Evolutionary conservation across 2,329 filamentous ascomycete genomes (phyloP), one percentile per base, ranked within the genome.

Genomic region (Verticillium nonalfalfae): DNA sequence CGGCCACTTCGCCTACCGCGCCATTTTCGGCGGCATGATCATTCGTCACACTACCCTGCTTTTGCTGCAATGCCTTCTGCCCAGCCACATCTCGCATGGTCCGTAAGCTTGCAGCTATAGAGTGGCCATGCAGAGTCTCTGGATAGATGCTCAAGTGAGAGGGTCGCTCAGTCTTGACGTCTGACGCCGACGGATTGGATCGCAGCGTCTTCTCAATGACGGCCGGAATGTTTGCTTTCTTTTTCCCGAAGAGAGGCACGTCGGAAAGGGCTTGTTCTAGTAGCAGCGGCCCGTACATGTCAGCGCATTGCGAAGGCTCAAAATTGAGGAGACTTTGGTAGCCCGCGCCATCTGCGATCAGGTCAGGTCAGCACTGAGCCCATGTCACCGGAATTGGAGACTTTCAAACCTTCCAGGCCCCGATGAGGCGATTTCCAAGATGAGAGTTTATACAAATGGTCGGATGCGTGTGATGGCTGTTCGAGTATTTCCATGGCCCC

Each of bases 401-500:
- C 18, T 14, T n/a, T 62, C 69, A 63, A 73, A 83, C 83, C 81
- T 72, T 83, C 78, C 9, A 85, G 68, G 0, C 83, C 84, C 26
- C 84, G 79, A 68, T 86, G 79, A 1, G 85, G 85, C 5, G 83
- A 70, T 65, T 82, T 77, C 86, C 86, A 88, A 0, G 85, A 84
- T 14, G 86, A 76, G 63, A 89, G 73, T 64, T 87, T 84, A 63
- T 81, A 86, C 11, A 86, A 74, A 60, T 87, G 84, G 57, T 83
- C 79, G 1, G 82, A 78, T 1, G 84, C 84, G 61, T 79, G 78
- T 1, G 84, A 83, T 4, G 86, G 85, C 67, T 85, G 83, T 65
- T 87, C 82, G 33, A 89, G 70, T 18, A 89, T 85, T 35, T 86
- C 84, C 68, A 88, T 85, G 14, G 75, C 77, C 18, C 86, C 85